Evolutionary conservation across 2,329 filamentous ascomycete species (phyloP), one percentile per base, ranked within the genome.

Genomic region (Trichoderma sp.): DNA sequence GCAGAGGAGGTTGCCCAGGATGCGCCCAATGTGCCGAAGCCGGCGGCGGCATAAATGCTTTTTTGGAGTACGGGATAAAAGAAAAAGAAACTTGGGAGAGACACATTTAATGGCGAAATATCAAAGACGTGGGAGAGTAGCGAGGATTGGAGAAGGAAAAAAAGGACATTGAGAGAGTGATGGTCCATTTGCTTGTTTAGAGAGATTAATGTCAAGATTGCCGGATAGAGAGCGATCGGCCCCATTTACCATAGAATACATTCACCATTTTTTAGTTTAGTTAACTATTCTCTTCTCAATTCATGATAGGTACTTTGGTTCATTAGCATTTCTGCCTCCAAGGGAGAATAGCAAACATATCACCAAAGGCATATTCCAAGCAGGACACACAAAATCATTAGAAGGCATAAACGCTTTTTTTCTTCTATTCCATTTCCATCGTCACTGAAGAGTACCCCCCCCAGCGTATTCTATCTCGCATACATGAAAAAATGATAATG

Each of bases 1-100:
- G 74, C 76, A 55, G 75, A 75, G 31, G 72, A 75, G 4, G 70
- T 73, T 47, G 73, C 74, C n/a, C 73, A 72, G 14, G 74, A 76
- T 55, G 76, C 72, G 31, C 74, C 75, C 40, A 73, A 75, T 47
- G 72, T 75, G 55, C 73, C 73, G 43, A 73, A 72, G 68, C 52
- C 72, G 31, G 35, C 67, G 40, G 47, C 69, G 16, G 24, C 11
- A 14, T 58, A 52, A 65, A 57, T 14, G 13, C 4, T 35, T 47
- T 27, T 21, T 14, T 19, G 43, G 43, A 43, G 24, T 24, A 37
- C 16, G n/a, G 37, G 29, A 35, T 6, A 27, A 43, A 40, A 27
- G 11, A 35, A 59, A 40, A 43, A 21, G 29, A 21, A 16, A 1
- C 2, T 33, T 19, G 6, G n/a, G 10, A 35, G 37, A 35, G 33